Conservation (phyloP, 2,329 filamentous ascomycete species). For the Fusarium brevicatenulatum region DNA sequence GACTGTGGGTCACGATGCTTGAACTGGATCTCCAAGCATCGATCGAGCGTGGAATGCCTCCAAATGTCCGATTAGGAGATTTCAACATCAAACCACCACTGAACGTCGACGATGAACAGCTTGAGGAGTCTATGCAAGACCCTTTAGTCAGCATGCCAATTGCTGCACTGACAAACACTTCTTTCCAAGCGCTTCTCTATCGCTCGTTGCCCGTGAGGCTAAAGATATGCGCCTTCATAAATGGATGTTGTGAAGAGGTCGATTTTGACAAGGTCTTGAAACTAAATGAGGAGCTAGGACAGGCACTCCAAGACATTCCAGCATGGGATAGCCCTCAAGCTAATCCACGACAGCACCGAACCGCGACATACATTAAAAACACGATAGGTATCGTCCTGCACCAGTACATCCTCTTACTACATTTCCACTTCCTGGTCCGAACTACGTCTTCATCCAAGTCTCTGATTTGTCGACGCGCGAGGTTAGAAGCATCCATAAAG, state of each 20-base stretch:
- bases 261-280: neutral
- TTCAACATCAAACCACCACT: neutral
- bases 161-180: neutral
- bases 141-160: accelerated
- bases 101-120: neutral
- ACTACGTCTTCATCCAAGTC: accelerated
- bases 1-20: neutral
- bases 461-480: neutral
- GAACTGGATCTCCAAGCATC: neutral
- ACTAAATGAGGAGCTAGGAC: neutral
- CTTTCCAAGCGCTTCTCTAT: neutral
- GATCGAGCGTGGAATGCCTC: neutral
- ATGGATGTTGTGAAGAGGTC: neutral
- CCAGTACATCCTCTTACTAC: neutral
- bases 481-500: neutral
- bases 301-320: neutral
- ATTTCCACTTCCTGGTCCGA: neutral
- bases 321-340: neutral
- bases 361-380: neutral
- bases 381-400: neutral
- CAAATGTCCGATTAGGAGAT: neutral
- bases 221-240: neutral
- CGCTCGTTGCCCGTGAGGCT: accelerated
- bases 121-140: neutral
- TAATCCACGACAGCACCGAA: neutral